Evolutionary conservation across 352 stramenopile species (phyloP), one percentile per base, ranked within the genome.

Genomic region (Phytophthora brassicae): DNA sequence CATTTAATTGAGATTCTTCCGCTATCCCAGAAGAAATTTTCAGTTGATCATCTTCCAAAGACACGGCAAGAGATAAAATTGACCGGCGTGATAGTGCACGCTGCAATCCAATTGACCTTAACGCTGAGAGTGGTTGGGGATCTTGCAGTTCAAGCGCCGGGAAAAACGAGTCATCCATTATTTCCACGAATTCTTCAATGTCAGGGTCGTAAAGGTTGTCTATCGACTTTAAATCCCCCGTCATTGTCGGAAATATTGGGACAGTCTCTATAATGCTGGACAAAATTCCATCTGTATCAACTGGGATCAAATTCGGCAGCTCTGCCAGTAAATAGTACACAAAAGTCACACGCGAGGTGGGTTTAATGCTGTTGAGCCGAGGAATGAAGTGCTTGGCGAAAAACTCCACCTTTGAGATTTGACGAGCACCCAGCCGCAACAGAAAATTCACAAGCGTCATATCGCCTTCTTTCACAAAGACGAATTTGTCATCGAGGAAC

Each of bases 121-220:
- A 58, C 1, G 73, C 69, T 17, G 77, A 73, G 17, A 91, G 60
- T 24, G 75, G 74, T 45, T 78, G 77, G 7, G 68, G 56, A 41
- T 83, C 76, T 64, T 89, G 82, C 12, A 91, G 60, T 24, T 88
- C 74, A 19, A 73, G 20, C 14, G 78, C 79, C 17, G 82, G 82
- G 48, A 89, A 91, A 59, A 89, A 89, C 0, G 78, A 75, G 4
- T 72, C 79, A 28, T 89, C 74, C 75, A 91, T 89, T 20, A 91
- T 81, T 22, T 77, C 75, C 19, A 64, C 60, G 56, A 91, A 89
- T 22, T 86, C 76, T 24, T 88, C 72, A 26, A 91, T 83, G 35
- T 91, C 82, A 26, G 82, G 82, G 31, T 91, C 82, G 33, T 88
- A 91, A 42, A 91, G 61, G 39, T 89, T 76, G 12, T 62, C 67